Conservation (phyloP, 2,329 filamentous ascomycete species). For the Xylaria sp. region DNA sequence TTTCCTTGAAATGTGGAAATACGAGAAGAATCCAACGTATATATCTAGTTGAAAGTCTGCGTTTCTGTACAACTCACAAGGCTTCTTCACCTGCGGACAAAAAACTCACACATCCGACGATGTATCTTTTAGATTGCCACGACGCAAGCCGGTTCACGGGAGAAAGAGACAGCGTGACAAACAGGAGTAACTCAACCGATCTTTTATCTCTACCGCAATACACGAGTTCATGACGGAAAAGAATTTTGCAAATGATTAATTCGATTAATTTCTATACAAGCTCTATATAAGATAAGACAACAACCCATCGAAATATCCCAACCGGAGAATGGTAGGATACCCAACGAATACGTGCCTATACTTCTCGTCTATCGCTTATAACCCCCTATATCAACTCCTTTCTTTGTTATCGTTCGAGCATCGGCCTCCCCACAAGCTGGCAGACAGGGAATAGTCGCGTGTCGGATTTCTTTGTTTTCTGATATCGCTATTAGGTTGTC, state of each 20-base stretch:
- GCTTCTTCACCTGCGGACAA: neutral
- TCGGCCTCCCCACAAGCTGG: constrained; percentile 33
- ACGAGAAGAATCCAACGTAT: constrained; percentile 10
- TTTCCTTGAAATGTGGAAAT: neutral
- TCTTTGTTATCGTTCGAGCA: constrained; percentile 5
- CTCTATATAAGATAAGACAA: constrained; percentile 20
- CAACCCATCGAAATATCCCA: constrained; percentile 15
- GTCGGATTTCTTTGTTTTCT: constrained; percentile 4
- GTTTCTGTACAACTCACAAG: neutral
- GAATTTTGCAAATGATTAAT: neutral
- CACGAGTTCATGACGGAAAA: neutral
- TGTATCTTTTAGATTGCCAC: neutral
- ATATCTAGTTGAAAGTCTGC: neutral
- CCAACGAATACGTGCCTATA: constrained; percentile 12
- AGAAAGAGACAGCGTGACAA: neutral
- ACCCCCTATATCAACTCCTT: neutral
- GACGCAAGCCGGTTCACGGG: neutral
- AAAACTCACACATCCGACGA: neutral
- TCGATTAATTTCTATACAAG: constrained; percentile 1
- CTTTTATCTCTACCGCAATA: neutral
- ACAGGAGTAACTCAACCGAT: neutral
- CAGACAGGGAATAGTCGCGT: neutral
- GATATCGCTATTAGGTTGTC: constrained; percentile 17
- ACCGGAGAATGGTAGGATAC: constrained; percentile 6
- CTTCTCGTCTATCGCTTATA: constrained; percentile 3